Evolutionary conservation across 2,329 filamentous ascomycete species (phyloP).

Genomic region (Penicillium sp.): DNA sequence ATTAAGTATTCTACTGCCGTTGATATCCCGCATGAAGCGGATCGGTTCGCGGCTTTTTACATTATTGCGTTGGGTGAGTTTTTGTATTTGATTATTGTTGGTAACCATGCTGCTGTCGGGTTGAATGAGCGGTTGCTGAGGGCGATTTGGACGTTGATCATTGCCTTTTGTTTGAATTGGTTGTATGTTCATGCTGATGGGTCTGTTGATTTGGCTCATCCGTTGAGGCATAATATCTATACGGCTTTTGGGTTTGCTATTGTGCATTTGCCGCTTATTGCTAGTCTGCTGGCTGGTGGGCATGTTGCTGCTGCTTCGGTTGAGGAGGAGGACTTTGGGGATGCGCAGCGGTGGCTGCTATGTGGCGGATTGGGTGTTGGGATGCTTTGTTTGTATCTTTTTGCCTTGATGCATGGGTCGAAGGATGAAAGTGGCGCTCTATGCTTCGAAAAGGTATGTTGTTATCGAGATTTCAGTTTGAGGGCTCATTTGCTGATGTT

Average conservation of each 20-base stretch:
- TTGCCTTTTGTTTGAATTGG: slow-evolving; percentile 55
- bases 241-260: slow-evolving; percentile 50
- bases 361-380: slow-evolving; percentile 50
- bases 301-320: slow-evolving; percentile 49
- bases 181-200: slow-evolving; percentile 53
- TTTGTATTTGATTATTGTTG: slow-evolving; percentile 51
- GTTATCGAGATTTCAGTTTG: too few species aligned
- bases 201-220: slow-evolving; percentile 45
- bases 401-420: slow-evolving; percentile 44
- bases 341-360: slow-evolving; percentile 50
- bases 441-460: slow-evolving; percentile 33
- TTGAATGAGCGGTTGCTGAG: slow-evolving; percentile 47
- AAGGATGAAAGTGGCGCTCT: slow-evolving; percentile 35
- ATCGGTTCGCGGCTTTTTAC: slow-evolving; percentile 54
- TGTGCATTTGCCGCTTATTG: slow-evolving; percentile 49
- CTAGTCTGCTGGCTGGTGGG: slow-evolving; percentile 50
- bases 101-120: slow-evolving; percentile 48
- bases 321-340: slow-evolving; percentile 40
- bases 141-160: slow-evolving; percentile 51
- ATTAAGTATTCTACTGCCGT: slow-evolving; percentile 51
- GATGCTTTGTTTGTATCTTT: slow-evolving; percentile 43
- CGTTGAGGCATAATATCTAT: slow-evolving; percentile 47
- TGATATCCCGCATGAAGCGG: slow-evolving; percentile 53
- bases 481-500: background rate
- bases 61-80: slow-evolving; percentile 57